These are phyloP conservation scores for Draba incana DNA, from an alignment of 345 rosid genomes.

Conservation along the genomic window DNA sequence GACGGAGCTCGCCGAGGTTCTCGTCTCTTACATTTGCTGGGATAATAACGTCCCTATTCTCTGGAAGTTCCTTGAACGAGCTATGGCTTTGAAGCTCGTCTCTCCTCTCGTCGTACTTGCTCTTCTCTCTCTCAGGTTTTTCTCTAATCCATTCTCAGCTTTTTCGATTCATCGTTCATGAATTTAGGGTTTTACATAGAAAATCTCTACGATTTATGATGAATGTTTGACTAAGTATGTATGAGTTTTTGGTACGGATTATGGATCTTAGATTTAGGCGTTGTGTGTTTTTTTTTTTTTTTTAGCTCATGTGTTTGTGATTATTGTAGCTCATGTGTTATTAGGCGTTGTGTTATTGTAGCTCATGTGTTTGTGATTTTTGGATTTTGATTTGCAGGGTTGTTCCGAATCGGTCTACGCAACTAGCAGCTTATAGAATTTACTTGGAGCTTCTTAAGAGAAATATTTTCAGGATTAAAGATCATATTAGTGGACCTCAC, in stretches of 20 bases:
- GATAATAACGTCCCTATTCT: constrained; percentile 78
- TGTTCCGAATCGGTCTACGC: constrained; percentile 60
- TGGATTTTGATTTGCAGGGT: constrained; percentile 49
- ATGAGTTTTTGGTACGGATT: too few species aligned
- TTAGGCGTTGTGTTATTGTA: constrained; percentile 8
- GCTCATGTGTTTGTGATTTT: constrained; percentile 13
- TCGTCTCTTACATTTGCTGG: constrained; percentile 85
- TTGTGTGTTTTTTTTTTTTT: too few species aligned
- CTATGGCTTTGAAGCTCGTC: constrained; percentile 63
- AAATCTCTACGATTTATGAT: neutral
- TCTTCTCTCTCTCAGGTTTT: constrained; percentile 72
- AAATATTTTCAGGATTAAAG: constrained; percentile 57
- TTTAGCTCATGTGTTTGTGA: neutral
- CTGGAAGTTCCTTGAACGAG: constrained; percentile 94
- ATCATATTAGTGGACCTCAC: constrained; percentile 57
- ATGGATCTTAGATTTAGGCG: constrained; percentile 24
- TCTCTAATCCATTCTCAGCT: neutral
- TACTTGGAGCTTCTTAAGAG: constrained; percentile 85
- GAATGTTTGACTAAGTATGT: neutral
- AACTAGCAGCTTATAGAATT: constrained; percentile 76
- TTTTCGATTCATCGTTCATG: neutral
- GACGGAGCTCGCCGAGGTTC: constrained; percentile 61
- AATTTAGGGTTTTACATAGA: constrained; percentile 8
- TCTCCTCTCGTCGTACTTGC: constrained; percentile 83
- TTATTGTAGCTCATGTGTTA: neutral